Evolutionary conservation across 768 basidiomycete species (phyloP), one percentile per base, ranked within the genome.

Genomic region (Cytidiella melzeri): DNA sequence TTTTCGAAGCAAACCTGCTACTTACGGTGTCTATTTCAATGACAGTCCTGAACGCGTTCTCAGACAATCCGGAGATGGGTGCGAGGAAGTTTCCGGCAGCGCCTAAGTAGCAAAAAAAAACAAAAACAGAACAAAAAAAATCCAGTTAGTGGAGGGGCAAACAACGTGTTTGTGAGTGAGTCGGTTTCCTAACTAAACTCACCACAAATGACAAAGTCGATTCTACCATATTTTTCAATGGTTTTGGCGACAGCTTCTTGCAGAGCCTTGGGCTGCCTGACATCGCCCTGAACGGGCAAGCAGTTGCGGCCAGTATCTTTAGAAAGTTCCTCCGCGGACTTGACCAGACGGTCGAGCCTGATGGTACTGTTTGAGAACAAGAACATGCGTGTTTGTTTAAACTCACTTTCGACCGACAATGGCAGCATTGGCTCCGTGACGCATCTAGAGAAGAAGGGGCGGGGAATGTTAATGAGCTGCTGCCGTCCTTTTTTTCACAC

Each of bases 141-240:
- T 11, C 3, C n/a, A 25, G 43, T 37, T 3, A 39, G 3, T 3
- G 42, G n/a, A 13, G 19, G 13, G 13, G 34, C 6, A 15, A 38
- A 24, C 4, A 24, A 19, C n/a, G n/a, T n/a, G n/a, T n/a, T n/a
- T n/a, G n/a, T n/a, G n/a, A n/a, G n/a, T n/a, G n/a, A n/a, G n/a
- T n/a, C n/a, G n/a, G n/a, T n/a, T n/a, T n/a, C n/a, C n/a, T n/a
- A n/a, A 42, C 21, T 2, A 3, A 24, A 68, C 74, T 50, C 65
- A 88, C 92, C 92, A 62, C 91, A 92, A 48, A 97, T 89, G 44
- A 97, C 94, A 63, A 90, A 95, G 69, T 99, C 94, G 51, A 99
- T 91, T 55, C 74, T 75, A 0, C 94, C 93, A 61, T 87, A 93
- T 56, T 73, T 74, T 53, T 82, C 77, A 15, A 93, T 77, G 1